Evolutionary conservation across 192 early-diverging fungal species (phyloP).

Genomic region (Linnemannia hyalina): DNA sequence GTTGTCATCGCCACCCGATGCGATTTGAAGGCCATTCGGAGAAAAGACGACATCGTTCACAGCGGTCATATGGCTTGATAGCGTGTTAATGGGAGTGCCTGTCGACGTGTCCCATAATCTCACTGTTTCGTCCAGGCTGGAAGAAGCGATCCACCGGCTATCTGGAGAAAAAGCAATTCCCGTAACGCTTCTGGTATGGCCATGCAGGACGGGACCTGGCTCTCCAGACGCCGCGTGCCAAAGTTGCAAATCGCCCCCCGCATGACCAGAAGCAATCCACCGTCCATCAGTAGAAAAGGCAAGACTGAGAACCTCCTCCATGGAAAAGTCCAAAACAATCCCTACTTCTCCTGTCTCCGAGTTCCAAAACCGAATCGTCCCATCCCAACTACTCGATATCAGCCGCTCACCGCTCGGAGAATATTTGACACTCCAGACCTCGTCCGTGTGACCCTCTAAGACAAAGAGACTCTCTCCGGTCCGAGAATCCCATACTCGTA

Average conservation of each 20-base stretch:
- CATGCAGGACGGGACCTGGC: neutral
- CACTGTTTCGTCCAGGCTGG: neutral
- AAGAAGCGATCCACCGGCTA: neutral
- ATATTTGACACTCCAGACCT: neutral
- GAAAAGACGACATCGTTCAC: neutral
- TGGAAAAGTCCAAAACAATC: too few species aligned
- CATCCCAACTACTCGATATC: neutral
- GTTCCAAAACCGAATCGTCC: slow-evolving; percentile 6
- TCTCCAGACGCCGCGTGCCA: neutral
- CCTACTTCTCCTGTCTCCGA: neutral
- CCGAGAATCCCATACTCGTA: neutral
- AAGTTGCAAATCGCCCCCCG: neutral
- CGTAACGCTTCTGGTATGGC: neutral
- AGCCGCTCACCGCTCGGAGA: neutral
- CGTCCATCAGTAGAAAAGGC: neutral
- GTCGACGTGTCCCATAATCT: slow-evolving; percentile 1
- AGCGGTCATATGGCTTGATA: neutral
- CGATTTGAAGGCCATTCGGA: neutral
- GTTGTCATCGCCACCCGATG: neutral
- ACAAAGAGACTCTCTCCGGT: neutral
- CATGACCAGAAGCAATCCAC: neutral
- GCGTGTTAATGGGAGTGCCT: neutral
- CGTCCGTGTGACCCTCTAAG: neutral
- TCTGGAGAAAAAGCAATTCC: neutral
- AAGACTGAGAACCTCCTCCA: too few species aligned